A percentile compares a stretch with the other conserved stretches of the same genome.
These are phyloP conservation scores for Coniochaeta sp. DNA, from an alignment of 2,329 filamentous ascomycete genomes.

Conservation along the genomic window DNA sequence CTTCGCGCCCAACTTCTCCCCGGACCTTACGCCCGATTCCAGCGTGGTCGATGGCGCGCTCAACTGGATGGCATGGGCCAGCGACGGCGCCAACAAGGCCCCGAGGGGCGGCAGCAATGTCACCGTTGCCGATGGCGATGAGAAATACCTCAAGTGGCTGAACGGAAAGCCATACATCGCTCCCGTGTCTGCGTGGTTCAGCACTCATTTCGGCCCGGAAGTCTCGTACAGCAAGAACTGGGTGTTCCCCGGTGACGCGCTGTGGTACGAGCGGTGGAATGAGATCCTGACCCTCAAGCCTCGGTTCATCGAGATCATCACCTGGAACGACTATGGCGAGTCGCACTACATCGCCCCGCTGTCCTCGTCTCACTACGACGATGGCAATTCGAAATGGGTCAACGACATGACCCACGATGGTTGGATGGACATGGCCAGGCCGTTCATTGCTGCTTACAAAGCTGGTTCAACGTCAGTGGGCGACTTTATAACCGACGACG, in stretches of 20 bases:
- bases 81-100: constrained; percentile 40
- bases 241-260: constrained; percentile 51
- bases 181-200: constrained; percentile 54
- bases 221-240: constrained; percentile 53
- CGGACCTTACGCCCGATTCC: constrained; percentile 27
- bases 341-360: constrained; percentile 46
- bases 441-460: constrained; percentile 11
- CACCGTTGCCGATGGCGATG: constrained; percentile 32
- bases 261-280: constrained; percentile 55
- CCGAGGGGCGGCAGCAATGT: constrained; percentile 30
- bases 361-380: constrained; percentile 22
- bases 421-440: constrained; percentile 38
- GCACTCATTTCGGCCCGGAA: constrained; percentile 49
- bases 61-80: constrained; percentile 40
- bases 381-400: constrained; percentile 30
- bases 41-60: constrained; percentile 35
- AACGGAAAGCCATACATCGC: constrained; percentile 40
- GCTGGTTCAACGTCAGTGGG: background rate
- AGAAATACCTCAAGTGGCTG: constrained; percentile 25
- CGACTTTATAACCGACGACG: constrained; percentile 35
- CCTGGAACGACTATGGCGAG: constrained; percentile 47
- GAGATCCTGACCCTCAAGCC: constrained; percentile 30
- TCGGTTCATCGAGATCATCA: constrained; percentile 24
- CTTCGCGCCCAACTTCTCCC: constrained; percentile 44
- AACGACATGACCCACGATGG: constrained; percentile 31